These are phyloP conservation scores for Acorus gramineus DNA, from an alignment of 106 monocot genomes.

Conservation along the genomic window DNA sequence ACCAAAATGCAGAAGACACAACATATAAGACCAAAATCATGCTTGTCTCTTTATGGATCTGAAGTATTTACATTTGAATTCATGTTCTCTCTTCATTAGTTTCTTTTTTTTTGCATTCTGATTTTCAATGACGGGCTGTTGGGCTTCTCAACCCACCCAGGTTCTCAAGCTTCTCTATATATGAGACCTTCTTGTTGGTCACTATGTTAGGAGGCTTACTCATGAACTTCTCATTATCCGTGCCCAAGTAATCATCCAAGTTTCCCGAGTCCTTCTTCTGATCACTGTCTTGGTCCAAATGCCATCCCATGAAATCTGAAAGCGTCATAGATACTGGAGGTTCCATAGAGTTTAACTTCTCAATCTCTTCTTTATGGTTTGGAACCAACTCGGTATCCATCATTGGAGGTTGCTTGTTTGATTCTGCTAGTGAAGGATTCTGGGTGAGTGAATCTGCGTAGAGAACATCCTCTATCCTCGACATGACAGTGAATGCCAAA, in stretches of 20 bases:
- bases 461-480: constrained; percentile 14
- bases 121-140: constrained; percentile 34
- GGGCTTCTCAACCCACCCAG: constrained; percentile 58
- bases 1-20: no score
- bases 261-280: constrained; percentile 20
- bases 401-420: neutral
- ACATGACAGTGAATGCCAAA: constrained; percentile 9
- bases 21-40: no score
- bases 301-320: constrained; percentile 88
- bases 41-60: no score
- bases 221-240: constrained; percentile 15
- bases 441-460: constrained; percentile 1
- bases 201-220: constrained; percentile 12
- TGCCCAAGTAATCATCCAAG: neutral
- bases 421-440: neutral
- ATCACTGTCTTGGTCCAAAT: constrained; percentile 43
- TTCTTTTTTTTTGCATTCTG: no score
- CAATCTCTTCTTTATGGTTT: constrained; percentile 44
- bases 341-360: constrained; percentile 44
- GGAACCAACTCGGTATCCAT: no score
- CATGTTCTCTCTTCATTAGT: no score
- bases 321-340: constrained; percentile 59
- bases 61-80: no score
- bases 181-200: constrained; percentile 40
- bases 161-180: constrained; percentile 43